A percentile compares a stretch with the other conserved stretches of the same genome.
Conservation (phyloP, 768 basidiomycete species). For the Amyloporia xantha region DNA sequence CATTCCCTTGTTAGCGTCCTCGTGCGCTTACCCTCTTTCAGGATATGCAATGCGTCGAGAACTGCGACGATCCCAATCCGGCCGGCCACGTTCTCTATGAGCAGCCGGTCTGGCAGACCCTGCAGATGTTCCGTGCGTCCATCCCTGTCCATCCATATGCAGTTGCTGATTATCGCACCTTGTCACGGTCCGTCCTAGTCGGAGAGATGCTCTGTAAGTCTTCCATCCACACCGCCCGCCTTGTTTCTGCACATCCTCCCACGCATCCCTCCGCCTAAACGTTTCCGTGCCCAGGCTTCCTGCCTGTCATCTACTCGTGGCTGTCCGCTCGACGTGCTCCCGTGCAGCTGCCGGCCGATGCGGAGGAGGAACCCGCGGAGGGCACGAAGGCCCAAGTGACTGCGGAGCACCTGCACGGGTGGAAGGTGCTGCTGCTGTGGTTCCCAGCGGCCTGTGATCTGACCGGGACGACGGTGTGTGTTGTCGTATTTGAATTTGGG, state of each 20-base stretch:
- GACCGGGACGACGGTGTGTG: constrained; percentile 79
- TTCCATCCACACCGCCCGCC: constrained; percentile 4
- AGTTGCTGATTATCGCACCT: constrained; percentile 8
- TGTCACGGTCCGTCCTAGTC: constrained; percentile 47
- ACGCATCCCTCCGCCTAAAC: neutral
- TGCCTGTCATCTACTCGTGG: constrained; percentile 75
- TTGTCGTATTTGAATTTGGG: constrained; percentile 2
- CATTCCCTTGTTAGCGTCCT: neutral
- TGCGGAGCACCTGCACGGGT: constrained; percentile 48
- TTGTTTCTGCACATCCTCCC: neutral
- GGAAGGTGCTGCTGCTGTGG: constrained; percentile 74
- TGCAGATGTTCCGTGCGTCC: constrained; percentile 81
- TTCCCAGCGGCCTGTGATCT: constrained; percentile 87
- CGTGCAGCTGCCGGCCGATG: constrained; percentile 50
- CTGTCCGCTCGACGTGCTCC: constrained; percentile 39
- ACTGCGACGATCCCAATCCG: constrained; percentile 67
- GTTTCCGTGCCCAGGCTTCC: constrained; percentile 53
- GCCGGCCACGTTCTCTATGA: constrained; percentile 70
- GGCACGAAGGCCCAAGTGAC: constrained; percentile 18
- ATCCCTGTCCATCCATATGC: constrained; percentile 10
- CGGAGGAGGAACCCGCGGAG: constrained; percentile 30
- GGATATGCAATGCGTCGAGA: constrained; percentile 99
- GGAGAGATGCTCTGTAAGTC: constrained; percentile 91
- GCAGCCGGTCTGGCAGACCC: constrained; percentile 90
- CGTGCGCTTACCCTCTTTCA: constrained; percentile 20